Percentiles rank a stretch among this genome's conserved stretches.
phyloP scores from a whole-genome alignment of 2,329 filamentous ascomycete species.

The Pyrenochaeta sp. region DNA sequence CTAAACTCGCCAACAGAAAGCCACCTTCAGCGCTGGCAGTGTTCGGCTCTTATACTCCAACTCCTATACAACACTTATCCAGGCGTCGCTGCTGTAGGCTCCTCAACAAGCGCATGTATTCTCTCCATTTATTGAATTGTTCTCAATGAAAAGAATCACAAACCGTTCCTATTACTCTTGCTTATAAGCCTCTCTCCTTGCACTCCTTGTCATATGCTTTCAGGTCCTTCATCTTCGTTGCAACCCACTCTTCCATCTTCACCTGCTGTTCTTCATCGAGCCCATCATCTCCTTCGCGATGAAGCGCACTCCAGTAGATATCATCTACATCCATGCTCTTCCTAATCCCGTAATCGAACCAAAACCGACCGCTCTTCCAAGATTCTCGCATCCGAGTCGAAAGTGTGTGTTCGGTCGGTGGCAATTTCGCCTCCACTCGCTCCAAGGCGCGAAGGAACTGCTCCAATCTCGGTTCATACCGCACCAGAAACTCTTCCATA shows the following conservation, averaged over 20 bases:
- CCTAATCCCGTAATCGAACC: slow-evolving; percentile 49
- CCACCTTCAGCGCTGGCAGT: no score
- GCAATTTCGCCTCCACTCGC: slow-evolving; percentile 30
- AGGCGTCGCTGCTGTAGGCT: no score
- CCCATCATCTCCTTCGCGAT: slow-evolving; percentile 13
- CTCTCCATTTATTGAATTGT: no score
- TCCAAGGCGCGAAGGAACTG: slow-evolving; percentile 49
- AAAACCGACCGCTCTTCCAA: slow-evolving; percentile 46
- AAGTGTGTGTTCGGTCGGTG: slow-evolving; percentile 14
- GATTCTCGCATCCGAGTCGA: slow-evolving; percentile 46
- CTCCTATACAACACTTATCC: no score
- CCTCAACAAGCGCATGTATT: no score
- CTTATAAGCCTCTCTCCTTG: no score
- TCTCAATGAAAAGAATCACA: no score
- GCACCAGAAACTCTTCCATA: slow-evolving; percentile 30
- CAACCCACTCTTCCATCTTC: slow-evolving; percentile 14
- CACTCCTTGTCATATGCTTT: slow-evolving; percentile 13
- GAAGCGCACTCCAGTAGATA: slow-evolving; percentile 35
- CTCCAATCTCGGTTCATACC: slow-evolving; percentile 45
- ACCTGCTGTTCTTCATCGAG: slow-evolving; percentile 7
- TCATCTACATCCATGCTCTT: slow-evolving; percentile 48
- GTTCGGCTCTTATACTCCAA: no score
- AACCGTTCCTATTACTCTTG: no score
- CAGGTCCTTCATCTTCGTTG: slow-evolving; percentile 19
- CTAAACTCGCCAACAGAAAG: no score